Conservation (phyloP, 768 basidiomycete species). For the Russula lepida region DNA sequence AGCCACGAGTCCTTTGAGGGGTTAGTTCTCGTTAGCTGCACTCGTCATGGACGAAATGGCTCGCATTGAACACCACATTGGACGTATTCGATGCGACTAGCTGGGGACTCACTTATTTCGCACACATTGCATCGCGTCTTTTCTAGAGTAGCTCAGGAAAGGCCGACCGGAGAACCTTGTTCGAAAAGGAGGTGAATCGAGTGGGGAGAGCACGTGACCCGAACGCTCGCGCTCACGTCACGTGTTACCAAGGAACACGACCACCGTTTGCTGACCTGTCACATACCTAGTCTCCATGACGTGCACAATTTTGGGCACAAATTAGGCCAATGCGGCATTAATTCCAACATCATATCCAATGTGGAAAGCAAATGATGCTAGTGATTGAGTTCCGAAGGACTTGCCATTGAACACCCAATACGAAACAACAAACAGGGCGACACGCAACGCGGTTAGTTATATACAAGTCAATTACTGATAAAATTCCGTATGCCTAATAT, state of each 20-base stretch:
- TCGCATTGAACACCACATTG: not conserved
- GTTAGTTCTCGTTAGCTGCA: conserved; percentile 51
- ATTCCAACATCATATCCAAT: too few species aligned
- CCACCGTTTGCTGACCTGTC: too few species aligned
- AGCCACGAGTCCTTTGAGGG: conserved; percentile 70
- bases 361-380: too few species aligned
- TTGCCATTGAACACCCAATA: too few species aligned
- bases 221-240: too few species aligned
- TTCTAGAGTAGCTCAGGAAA: not conserved
- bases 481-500: not conserved
- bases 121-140: not conserved
- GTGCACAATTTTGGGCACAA: too few species aligned
- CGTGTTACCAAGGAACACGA: too few species aligned
- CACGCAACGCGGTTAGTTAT: not conserved
- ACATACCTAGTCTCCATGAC: too few species aligned
- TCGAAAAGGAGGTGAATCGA: not conserved
- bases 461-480: not conserved
- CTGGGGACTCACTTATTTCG: not conserved
- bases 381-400: too few species aligned
- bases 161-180: not conserved
- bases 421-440: not conserved
- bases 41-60: not conserved
- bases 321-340: too few species aligned
- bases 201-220: too few species aligned
- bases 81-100: conserved; percentile 15